Evolutionary conservation across 768 basidiomycete genomes (phyloP), one percentile per base, ranked within the genome.

Genomic region (Clitopilus hobsonii): DNA sequence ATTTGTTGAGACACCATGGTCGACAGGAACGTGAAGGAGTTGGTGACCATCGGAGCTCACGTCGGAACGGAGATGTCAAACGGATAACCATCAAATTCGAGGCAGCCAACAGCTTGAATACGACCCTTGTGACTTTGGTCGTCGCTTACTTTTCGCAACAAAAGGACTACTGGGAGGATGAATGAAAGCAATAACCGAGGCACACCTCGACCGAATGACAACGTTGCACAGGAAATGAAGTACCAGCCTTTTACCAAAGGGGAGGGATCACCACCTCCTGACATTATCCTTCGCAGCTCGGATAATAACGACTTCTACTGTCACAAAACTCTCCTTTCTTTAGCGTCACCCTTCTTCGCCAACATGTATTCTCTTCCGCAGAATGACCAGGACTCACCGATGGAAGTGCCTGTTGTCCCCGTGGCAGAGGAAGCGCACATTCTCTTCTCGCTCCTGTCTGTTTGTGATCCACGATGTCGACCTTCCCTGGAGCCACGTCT

Each of bases 401-500:
- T 28, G n/a, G 57, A 54, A 14, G 51, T 58, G 8, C 54, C 61
- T 22, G 49, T 64, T 49, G 52, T 64, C 24, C 49, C 48, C 22
- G 54, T 74, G 5, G 53, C 61, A 26, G 75, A 76, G 54, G 67
- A 69, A 45, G 61, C 58, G 1, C 49, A 58, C 18, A 69, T 67
- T 25, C 65, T 74, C 2, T 63, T 67, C 32, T 56, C 60, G 54
- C 60, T 75, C 4, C 63, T 76, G 51, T 63, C 64, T 28, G 73
- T 65, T 54, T 71, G 69, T 54, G 72, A 76, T 53, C 75, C 75
- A 13, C 65, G 70, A 45, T 58, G 64, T 18, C 63, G 56, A 48
- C 74, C 76, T 18, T 63, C 73, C 41, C 2, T 23, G 3, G 10
- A 3, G 10, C 64, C 61, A 1, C 65, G 62, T 23, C 67, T 75